Base-by-base conservation (phyloP, 208 protist species). In the Leishmania major region DNA sequence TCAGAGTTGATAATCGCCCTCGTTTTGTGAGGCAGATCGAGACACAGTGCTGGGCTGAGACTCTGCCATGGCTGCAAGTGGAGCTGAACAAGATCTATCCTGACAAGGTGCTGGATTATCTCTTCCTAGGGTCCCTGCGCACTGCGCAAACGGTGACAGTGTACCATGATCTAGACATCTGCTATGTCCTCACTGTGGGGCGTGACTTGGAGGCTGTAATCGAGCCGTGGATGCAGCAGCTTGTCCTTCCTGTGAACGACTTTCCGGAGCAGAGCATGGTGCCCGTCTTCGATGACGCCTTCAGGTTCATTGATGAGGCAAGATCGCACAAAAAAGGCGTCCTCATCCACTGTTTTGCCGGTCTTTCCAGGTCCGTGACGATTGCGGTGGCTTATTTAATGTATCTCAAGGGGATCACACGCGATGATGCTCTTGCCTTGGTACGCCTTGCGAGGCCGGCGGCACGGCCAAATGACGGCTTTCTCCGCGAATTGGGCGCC, bases 341-440 rank as follows among this genome's bases (percentile, higher is more conserved):
- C 55, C 87, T 98, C 28, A 90, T 98, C 37, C 95, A 98, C 84
- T 98, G 95, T 84, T 98, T 98, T 77, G 95, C 94, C 1, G 95
- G 95, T 17, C 78, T 98, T n/a, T 97, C 94, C 6, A 92, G 95
- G 15, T 98, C 95, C 25, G 95, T 94, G 35, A 92, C 94, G 10
- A 86, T 97, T 28, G 91, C 90, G 0, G 92, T 88, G 4, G 95
- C 95, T 22, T 98, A 98, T 83, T 75, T 98, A 8, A 98, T 98
- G 94, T 90, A 90, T 35, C 79, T 86, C 5, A 85, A 93, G 45
- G 66, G 84, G 13, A 89, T 94, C 80, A 92, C 88, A 11, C 62
- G 85, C 15, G 92, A 97, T 67, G 79, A 94, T 51, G 94, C 95
- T 0, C 85, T 97, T 43, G 66, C 84, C 28, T 57, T 95, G 40